Base-by-base conservation (phyloP, 805 yeast species). In the Metschnikowia borealis region DNA sequence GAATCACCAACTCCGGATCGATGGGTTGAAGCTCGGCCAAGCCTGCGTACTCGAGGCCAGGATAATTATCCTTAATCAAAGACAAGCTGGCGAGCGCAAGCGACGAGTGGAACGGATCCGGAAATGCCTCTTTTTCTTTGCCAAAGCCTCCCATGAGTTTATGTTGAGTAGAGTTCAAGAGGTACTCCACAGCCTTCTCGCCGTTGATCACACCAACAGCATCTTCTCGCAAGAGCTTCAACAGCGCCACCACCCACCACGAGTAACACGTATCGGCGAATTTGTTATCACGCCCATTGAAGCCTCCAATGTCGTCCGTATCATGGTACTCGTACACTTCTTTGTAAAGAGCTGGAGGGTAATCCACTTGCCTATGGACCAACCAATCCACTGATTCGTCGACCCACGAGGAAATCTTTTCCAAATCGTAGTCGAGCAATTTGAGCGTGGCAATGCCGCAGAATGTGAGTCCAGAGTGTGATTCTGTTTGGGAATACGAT, bases 231-330 rank as follows among this genome's bases (percentile, higher is more conserved):
- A 88, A 58, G 13, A 85, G 57, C 1, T 62, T 57, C 53, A 89
- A 68, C 4, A 88, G 71, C 2, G 81, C 91, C 14, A 82, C 59
- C 42, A 81, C 79, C 97, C 97, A 90, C 75, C 89, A 90, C 6
- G 85, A 79, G 62, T 90, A 90, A 69, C 97, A 90, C 0, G 96
- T 85, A 65, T 90, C 97, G 3, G 86, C 86, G 50, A 75, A 78
- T 64, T 90, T 90, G 64, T 89, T 89, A n/a, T 80, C 82, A 43
- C 97, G 73, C 1, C 97, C 97, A 64, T 89, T 88, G 62, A 87
- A 83, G 0, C 92, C 92, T 1, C 97, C 97, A 47, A 68, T 67
- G 60, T 85, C 92, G 2, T 63, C 67, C 0, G 46, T 54, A 56
- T 80, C 84, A 46, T 63, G 67, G 48, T 55, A 64, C 29, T 69